Conservation (phyloP, 208 protist genomes). For the Trypanosoma melophagium region DNA sequence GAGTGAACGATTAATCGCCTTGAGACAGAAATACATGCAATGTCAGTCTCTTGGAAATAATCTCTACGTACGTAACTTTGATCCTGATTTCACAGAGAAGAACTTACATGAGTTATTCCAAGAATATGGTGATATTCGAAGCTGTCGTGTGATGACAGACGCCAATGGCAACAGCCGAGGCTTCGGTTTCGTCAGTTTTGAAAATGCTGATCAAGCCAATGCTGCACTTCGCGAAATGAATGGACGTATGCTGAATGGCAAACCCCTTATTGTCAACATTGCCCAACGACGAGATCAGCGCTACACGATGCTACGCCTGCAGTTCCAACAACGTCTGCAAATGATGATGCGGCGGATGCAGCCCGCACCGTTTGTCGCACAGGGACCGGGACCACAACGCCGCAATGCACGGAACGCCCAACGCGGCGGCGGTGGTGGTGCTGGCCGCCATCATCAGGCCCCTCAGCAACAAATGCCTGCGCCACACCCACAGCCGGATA, state of each 20-base stretch:
- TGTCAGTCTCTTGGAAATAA: conserved; percentile 94
- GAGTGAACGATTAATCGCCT: conserved; percentile 86
- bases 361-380: conserved; percentile 34
- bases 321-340: conserved; percentile 92
- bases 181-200: conserved; percentile 99
- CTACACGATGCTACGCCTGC: conserved; percentile 93
- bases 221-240: conserved; percentile 98
- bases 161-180: conserved; percentile 94
- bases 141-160: conserved; percentile 96
- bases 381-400: conserved; percentile 33
- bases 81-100: conserved; percentile 96
- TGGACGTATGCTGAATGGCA: conserved; percentile 94
- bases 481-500: conserved; percentile 32
- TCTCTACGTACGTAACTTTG: conserved; percentile 99
- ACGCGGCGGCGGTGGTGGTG: conserved; percentile 32
- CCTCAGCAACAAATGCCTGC: conserved; percentile 26
- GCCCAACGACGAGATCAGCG: conserved; percentile 97
- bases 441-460: conserved; percentile 33
- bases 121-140: conserved; percentile 98
- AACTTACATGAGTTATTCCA: conserved; percentile 97
- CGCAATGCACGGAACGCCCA: conserved; percentile 22
- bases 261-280: conserved; percentile 98
- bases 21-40: conserved; percentile 91
- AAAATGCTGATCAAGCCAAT: conserved; percentile 96
- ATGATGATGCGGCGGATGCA: conserved; percentile 85